Conservation (phyloP, 78 protist species). For the Monosiga brevicollis region DNA sequence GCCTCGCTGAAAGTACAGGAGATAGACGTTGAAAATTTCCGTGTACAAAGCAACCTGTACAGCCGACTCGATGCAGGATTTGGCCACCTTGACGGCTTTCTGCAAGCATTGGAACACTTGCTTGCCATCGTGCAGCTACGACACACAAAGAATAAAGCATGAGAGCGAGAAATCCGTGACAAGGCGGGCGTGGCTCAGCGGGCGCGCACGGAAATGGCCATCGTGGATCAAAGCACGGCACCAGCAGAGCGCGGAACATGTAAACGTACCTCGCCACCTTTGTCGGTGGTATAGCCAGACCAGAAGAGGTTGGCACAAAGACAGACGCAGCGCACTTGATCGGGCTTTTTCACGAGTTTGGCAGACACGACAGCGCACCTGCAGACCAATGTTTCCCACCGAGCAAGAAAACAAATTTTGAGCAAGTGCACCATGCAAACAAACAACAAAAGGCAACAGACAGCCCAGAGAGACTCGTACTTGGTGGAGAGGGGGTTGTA, state of each 20-base stretch:
- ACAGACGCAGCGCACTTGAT: constrained; percentile 77
- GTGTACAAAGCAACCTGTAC: constrained; percentile 55
- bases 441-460: background rate
- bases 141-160: background rate
- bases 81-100: constrained; percentile 56
- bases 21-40: constrained; percentile 72
- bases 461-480: background rate
- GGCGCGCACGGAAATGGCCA: background rate
- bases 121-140: constrained; percentile 22
- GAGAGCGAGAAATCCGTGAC: background rate
- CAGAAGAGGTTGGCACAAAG: constrained; percentile 70
- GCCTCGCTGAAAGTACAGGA: constrained; percentile 57
- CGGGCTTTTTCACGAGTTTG: constrained; percentile 67
- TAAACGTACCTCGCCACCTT: background rate
- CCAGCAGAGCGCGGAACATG: background rate
- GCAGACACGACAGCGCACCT: constrained; percentile 38
- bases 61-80: constrained; percentile 29
- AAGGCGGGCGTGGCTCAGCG: background rate
- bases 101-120: constrained; percentile 61
- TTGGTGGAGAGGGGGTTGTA: constrained; percentile 63
- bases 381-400: background rate
- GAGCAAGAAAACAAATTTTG: background rate
- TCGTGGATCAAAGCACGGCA: background rate
- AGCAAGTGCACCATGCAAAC: background rate
- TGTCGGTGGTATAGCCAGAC: constrained; percentile 31